Conservation (phyloP, 2,329 filamentous ascomycete genomes). For the Triangularia setosa region DNA sequence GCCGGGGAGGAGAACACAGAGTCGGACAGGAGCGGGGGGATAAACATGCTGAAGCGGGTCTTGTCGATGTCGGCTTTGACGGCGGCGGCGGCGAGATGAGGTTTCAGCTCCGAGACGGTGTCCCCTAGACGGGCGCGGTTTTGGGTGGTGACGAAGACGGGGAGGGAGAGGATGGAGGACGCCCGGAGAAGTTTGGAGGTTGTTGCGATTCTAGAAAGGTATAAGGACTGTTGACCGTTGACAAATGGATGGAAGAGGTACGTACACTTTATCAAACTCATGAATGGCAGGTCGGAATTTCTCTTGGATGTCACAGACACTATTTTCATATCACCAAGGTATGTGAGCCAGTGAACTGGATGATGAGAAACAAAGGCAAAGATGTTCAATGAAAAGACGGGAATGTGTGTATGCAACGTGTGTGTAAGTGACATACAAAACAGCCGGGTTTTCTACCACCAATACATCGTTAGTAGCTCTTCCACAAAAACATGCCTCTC, state of each 20-base stretch:
- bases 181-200: constrained; percentile 66
- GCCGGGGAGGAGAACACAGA: constrained; percentile 6
- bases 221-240: background rate
- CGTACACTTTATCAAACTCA: constrained; percentile 78
- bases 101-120: constrained; percentile 68
- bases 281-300: constrained; percentile 82
- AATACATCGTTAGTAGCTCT: constrained; percentile 1
- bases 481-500: too few relatives aligned
- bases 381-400: too few relatives aligned
- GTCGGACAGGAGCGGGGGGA: constrained; percentile 48
- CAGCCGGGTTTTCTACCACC: constrained; percentile 43
- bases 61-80: constrained; percentile 64
- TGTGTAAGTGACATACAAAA: constrained; percentile 41
- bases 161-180: constrained; percentile 63
- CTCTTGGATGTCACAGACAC: constrained; percentile 92
- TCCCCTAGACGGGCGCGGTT: constrained; percentile 72
- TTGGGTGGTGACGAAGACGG: constrained; percentile 84
- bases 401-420: too few relatives aligned
- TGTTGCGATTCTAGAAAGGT: constrained; percentile 57
- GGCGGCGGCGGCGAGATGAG: constrained; percentile 49
- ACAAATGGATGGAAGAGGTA: constrained; percentile 5
- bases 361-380: background rate
- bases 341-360: background rate
- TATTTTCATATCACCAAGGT: too few relatives aligned
- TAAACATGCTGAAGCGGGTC: constrained; percentile 84